Percentiles rank a stretch among this genome's conserved stretches.
phyloP scores from a whole-genome alignment of 2,329 filamentous ascomycete genomes.

The Colletotrichum sp. region DNA sequence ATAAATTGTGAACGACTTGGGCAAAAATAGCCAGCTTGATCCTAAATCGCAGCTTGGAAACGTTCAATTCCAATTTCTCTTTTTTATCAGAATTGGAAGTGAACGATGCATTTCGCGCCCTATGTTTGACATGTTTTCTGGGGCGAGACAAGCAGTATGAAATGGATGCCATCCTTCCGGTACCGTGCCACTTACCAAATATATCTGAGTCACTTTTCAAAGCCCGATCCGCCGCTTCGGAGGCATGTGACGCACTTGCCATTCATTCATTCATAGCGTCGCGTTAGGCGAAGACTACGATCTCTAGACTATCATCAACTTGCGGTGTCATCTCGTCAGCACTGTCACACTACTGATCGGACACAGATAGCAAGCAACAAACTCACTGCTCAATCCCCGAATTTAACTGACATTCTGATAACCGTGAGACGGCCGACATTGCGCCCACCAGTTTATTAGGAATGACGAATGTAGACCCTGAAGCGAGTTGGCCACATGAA shows the following conservation, averaged over 20 bases:
- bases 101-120: not conserved
- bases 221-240: not conserved
- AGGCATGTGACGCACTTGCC: not conserved
- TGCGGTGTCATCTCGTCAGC: not conserved
- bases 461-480: no score
- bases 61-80: not conserved
- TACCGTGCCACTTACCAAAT: not conserved
- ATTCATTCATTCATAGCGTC: not conserved
- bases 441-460: not conserved
- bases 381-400: not conserved
- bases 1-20: not conserved
- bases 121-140: not conserved
- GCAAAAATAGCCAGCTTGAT: accelerated
- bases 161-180: not conserved
- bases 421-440: not conserved
- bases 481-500: not conserved
- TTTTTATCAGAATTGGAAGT: not conserved
- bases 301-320: not conserved
- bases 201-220: not conserved
- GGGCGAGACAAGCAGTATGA: not conserved
- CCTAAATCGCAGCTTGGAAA: accelerated
- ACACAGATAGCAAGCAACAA: not conserved
- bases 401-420: not conserved
- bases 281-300: not conserved
- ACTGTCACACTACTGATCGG: not conserved